phyloP scores from a whole-genome alignment of 768 basidiomycete species.

The Cystoderma amianthinum region DNA sequence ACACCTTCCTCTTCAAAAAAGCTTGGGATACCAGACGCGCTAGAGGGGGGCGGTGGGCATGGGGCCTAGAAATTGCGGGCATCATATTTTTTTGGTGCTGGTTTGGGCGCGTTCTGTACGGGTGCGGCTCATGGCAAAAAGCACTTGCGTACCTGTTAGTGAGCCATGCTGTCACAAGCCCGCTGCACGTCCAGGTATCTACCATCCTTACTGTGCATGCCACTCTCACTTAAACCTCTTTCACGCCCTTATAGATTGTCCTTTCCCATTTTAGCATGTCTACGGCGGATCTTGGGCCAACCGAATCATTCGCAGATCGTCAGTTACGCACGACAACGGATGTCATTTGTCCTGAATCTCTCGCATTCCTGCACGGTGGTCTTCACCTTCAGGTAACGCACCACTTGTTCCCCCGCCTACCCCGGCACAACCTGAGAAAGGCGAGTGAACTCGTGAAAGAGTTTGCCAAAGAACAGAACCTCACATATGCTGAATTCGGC shows the following conservation, averaged over 20 bases:
- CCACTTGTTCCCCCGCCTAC: slow-evolving; percentile 92
- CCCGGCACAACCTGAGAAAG: slow-evolving; percentile 83
- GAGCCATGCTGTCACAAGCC: slow-evolving; percentile 82
- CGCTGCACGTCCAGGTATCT: slow-evolving; percentile 88
- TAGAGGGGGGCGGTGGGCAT: slow-evolving; percentile 71
- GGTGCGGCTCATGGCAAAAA: slow-evolving; percentile 66
- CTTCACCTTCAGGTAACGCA: slow-evolving; percentile 97
- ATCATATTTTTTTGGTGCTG: slow-evolving; percentile 86
- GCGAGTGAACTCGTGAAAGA: slow-evolving; percentile 83
- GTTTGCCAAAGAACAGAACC: slow-evolving; percentile 78
- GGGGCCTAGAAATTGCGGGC: slow-evolving; percentile 68
- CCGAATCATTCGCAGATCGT: slow-evolving; percentile 88
- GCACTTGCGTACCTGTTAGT: slow-evolving; percentile 72
- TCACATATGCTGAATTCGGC: slow-evolving; percentile 88
- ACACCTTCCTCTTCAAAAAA: slow-evolving; percentile 61
- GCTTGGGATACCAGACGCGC: slow-evolving; percentile 59
- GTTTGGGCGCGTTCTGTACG: slow-evolving; percentile 66
- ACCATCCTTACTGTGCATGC: not conserved
- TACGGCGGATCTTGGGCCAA: slow-evolving; percentile 83
- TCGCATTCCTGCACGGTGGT: slow-evolving; percentile 94
- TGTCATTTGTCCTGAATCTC: slow-evolving; percentile 76
- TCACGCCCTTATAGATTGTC: slow-evolving; percentile 56
- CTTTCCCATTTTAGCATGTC: slow-evolving; percentile 97
- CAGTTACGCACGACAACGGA: slow-evolving; percentile 98
- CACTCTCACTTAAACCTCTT: too few species aligned